Evolutionary conservation across 1,284 basidiomycete genomes (phyloP), one percentile per base, ranked within the genome.

Genomic region (Singerocomus rubriflavus): DNA sequence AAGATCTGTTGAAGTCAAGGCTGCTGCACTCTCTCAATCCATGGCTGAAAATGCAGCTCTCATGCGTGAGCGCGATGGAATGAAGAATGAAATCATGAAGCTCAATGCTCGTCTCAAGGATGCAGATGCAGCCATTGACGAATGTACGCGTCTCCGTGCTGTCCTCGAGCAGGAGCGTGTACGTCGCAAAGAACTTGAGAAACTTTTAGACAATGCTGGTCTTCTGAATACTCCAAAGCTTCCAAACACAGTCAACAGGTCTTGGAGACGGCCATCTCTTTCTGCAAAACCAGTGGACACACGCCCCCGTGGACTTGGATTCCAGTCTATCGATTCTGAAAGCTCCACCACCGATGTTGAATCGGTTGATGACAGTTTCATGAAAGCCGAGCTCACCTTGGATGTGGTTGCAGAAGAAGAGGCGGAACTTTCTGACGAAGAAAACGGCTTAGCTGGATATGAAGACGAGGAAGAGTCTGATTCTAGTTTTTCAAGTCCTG

Each of bases 381-480:
- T 67, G 5, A 70, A 72, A 48, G 71, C 67, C 35, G 64, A 64
- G 30, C 73, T 77, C 46, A 70, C 76, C 12, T 71, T 86, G 60
- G 83, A 82, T 60, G 71, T 73, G 13, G 81, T 85, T 14, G 62
- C 61, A 13, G 81, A 83, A 58, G 81, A 79, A 37, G 76, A 79
- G 16, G 77, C 78, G 51, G 78, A 77, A 12, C 66, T 69, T 27
- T 71, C 71, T 25, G 68, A 72, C 46, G 78, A 80, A 26, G 78
- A 83, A 16, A 73, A 81, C 55, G 81, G 73, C 27, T 69, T 88
- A 25, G 77, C 74, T 37, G 73, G 80, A 34, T 88, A 88, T 54
- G 85, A 88, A 61, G 84, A 86, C 51, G 84, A 85, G 55, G 82
- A 83, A 25, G 86, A 86, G 37, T 76, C 73, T 16, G 81, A 80